Evolutionary conservation across 441 rosid genomes (phyloP).

Genomic region (Brassica hybrid): DNA sequence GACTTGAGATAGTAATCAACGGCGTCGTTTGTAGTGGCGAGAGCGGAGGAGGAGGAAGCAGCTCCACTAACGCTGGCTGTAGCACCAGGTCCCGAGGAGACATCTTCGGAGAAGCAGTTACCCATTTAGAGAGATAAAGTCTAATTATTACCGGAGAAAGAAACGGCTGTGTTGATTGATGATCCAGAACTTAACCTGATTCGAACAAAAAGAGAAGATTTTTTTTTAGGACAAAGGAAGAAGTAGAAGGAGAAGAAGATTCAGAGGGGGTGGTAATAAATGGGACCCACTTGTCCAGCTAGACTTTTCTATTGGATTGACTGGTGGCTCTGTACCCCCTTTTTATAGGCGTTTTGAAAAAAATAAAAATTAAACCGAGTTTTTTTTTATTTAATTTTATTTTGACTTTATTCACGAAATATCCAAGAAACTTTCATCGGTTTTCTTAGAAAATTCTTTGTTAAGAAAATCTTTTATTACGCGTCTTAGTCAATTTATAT

Average conservation of each 20-base stretch:
- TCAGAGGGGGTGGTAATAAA: neutral
- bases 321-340: neutral
- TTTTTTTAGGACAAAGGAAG: neutral
- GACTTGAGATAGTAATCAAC: conserved; percentile 61
- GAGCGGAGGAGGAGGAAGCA: conserved; percentile 40
- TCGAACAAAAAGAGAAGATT: neutral
- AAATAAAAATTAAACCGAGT: neutral
- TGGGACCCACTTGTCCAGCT: conserved; percentile 33
- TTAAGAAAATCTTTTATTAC: neutral
- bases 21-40: conserved; percentile 67
- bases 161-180: no score
- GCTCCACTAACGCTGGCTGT: conserved; percentile 60
- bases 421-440: conserved; percentile 17
- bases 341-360: neutral
- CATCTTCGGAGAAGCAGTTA: neutral
- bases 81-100: conserved; percentile 46
- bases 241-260: neutral
- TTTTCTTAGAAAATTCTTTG: conserved; percentile 27
- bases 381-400: neutral
- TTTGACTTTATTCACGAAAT: conserved; percentile 15
- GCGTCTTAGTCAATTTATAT: conserved; percentile 7
- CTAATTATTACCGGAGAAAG: neutral
- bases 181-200: neutral
- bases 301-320: neutral
- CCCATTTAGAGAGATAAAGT: neutral